Percentiles rank a stretch among this genome's conserved stretches.
Evolutionary conservation across 2,329 filamentous ascomycete genomes (phyloP).

Genomic region (Xylariaceae sp.): DNA sequence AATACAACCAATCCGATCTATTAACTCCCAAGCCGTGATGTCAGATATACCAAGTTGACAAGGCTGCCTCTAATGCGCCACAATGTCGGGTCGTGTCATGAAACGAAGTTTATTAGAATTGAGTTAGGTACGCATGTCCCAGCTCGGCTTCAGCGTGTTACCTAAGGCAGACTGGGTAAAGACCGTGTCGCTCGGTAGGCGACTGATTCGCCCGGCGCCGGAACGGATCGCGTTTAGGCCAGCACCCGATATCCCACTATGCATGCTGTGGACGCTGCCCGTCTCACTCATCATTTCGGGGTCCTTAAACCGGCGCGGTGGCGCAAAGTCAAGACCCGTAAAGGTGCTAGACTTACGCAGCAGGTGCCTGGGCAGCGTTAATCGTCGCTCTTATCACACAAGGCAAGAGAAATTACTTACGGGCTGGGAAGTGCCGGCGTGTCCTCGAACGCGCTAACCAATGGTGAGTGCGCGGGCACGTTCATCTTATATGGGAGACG

Average conservation of each 20-base stretch:
- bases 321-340: slow-evolving; percentile 75
- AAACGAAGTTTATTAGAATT: slow-evolving; percentile 12
- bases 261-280: slow-evolving; percentile 67
- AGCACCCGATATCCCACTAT: slow-evolving; percentile 69
- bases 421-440: slow-evolving; percentile 82
- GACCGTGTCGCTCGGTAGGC: slow-evolving; percentile 75
- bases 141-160: slow-evolving; percentile 56
- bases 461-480: slow-evolving; percentile 69
- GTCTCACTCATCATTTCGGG: slow-evolving; percentile 58
- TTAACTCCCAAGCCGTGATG: slow-evolving; percentile 23
- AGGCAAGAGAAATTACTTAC: slow-evolving; percentile 53
- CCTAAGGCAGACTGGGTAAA: slow-evolving; percentile 68
- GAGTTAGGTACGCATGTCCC: slow-evolving; percentile 45
- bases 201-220: slow-evolving; percentile 82
- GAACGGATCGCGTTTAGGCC: slow-evolving; percentile 69
- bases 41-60: slow-evolving; percentile 16
- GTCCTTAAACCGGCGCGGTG: slow-evolving; percentile 69
- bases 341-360: slow-evolving; percentile 76
- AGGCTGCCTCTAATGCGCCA: slow-evolving; percentile 13
- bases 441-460: slow-evolving; percentile 82
- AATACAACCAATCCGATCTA: slow-evolving; percentile 19
- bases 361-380: slow-evolving; percentile 52
- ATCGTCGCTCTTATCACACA: background rate
- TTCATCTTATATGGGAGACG: slow-evolving; percentile 69
- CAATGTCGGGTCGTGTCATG: slow-evolving; percentile 16